Evolutionary conservation across 306 rosid genomes (phyloP).

Genomic region (Oxytropis ochrocephala): DNA sequence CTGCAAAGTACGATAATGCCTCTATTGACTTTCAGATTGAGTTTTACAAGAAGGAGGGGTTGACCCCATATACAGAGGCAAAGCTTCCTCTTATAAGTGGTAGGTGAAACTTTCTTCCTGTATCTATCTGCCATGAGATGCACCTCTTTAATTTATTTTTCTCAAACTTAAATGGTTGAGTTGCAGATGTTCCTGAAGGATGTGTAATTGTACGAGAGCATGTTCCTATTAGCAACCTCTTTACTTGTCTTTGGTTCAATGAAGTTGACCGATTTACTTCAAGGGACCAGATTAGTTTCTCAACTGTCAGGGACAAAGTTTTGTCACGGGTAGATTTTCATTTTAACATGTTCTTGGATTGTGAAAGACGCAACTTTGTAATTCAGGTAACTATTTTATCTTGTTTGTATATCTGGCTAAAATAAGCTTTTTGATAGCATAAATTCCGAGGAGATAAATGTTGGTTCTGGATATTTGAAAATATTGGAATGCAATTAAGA

Average conservation of each 20-base stretch:
- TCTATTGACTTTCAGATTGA: conserved; percentile 86
- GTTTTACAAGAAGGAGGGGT: conserved; percentile 80
- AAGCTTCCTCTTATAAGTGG: conserved; percentile 95
- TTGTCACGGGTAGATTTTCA: conserved; percentile 59
- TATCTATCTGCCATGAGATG: conserved; percentile 2
- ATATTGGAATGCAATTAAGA: conserved; percentile 5
- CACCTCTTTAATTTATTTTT: not conserved
- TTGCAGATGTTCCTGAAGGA: conserved; percentile 98
- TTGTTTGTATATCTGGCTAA: not conserved
- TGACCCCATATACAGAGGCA: conserved; percentile 78
- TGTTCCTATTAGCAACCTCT: conserved; percentile 84
- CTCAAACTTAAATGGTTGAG: conserved; percentile 22
- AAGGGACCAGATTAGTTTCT: conserved; percentile 87
- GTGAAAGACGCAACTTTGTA: conserved; percentile 91
- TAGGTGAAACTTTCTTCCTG: conserved; percentile 40
- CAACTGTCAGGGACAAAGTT: conserved; percentile 72
- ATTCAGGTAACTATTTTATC: conserved; percentile 60
- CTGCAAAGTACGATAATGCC: conserved; percentile 74
- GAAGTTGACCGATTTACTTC: conserved; percentile 99
- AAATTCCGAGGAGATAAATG: not conserved
- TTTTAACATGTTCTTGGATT: conserved; percentile 77
- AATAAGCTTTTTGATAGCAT: not conserved
- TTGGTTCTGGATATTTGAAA: not conserved
- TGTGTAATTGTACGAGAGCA: conserved; percentile 87
- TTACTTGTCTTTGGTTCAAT: conserved; percentile 93